Evolutionary conservation across 768 basidiomycete genomes (phyloP).

Genomic region (Lactifluus echinatus): DNA sequence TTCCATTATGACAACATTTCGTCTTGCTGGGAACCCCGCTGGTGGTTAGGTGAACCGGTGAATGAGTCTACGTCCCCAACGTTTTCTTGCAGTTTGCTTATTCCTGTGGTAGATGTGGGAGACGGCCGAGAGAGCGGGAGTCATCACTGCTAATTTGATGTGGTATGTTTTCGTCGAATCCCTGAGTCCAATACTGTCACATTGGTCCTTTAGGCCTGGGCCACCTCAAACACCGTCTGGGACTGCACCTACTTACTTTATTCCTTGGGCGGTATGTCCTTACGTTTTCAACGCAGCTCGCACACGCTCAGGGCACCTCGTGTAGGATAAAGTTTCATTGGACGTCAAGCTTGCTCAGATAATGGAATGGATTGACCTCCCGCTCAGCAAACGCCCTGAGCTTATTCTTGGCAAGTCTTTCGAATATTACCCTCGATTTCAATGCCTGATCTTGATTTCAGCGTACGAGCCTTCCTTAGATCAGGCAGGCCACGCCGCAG

Average conservation of each 20-base stretch:
- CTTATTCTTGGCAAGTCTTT: constrained; percentile 54
- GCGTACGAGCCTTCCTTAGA: constrained; percentile 82
- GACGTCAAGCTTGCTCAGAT: constrained; percentile 69
- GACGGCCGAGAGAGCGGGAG: constrained; percentile 63
- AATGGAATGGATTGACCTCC: constrained; percentile 75
- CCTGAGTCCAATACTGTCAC: not conserved
- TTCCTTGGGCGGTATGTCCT: constrained; percentile 60
- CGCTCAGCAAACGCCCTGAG: constrained; percentile 60
- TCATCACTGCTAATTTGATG: constrained; percentile 83
- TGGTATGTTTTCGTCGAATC: constrained; percentile 46
- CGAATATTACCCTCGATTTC: constrained; percentile 9
- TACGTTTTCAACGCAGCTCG: not conserved
- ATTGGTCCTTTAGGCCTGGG: constrained; percentile 55
- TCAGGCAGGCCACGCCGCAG: constrained; percentile 70
- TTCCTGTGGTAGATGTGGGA: constrained; percentile 69
- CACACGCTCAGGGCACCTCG: not conserved
- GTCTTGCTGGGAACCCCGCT: constrained; percentile 55
- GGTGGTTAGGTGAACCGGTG: constrained; percentile 92
- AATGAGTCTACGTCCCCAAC: constrained; percentile 21
- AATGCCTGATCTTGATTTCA: constrained; percentile 24
- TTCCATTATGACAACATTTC: constrained; percentile 65
- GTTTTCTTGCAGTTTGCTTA: not conserved
- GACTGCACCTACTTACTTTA: constrained; percentile 58
- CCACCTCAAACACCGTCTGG: constrained; percentile 65
- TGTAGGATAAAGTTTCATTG: constrained; percentile 53